A percentile compares a stretch with the other conserved stretches of the same genome.
Evolutionary conservation across 345 rosid species (phyloP).

Genomic region (Citrus cavaleriei): DNA sequence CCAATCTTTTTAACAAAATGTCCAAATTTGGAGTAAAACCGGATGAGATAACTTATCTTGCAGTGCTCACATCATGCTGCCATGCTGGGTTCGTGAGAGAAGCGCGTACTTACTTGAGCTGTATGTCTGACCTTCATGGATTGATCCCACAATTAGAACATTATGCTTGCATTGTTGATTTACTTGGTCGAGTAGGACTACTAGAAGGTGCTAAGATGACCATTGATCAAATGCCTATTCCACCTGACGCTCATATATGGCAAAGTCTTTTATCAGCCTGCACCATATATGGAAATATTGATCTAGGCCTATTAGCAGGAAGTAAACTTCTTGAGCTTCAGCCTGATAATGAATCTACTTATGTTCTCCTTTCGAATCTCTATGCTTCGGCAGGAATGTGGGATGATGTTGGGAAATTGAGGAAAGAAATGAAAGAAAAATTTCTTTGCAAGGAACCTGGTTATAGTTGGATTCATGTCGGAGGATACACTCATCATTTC

Average conservation of each 20-base stretch:
- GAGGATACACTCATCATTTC: constrained; percentile 26
- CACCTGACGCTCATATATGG: constrained; percentile 42
- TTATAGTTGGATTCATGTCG: constrained; percentile 36
- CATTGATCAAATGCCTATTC: constrained; percentile 34
- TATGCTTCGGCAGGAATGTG: constrained; percentile 44
- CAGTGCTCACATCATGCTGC: constrained; percentile 45
- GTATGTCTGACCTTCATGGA: constrained; percentile 29
- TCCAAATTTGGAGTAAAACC: constrained; percentile 30
- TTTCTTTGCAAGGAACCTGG: constrained; percentile 37
- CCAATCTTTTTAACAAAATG: constrained; percentile 32
- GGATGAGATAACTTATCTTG: constrained; percentile 43
- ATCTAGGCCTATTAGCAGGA: constrained; percentile 36
- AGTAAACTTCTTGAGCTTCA: constrained; percentile 39
- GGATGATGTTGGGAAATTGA: constrained; percentile 34
- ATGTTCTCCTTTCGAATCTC: constrained; percentile 42
- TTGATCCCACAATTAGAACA: constrained; percentile 36
- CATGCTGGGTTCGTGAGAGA: constrained; percentile 39
- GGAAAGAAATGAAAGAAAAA: constrained; percentile 43
- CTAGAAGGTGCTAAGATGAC: constrained; percentile 36
- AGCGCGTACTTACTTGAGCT: constrained; percentile 23
- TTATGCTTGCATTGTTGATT: constrained; percentile 39
- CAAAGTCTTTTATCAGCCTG: constrained; percentile 41
- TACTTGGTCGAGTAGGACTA: constrained; percentile 41
- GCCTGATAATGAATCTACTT: constrained; percentile 36
- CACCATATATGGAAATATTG: constrained; percentile 27